Conservation (phyloP, 441 rosid species). For the California macrophylla region DNA sequence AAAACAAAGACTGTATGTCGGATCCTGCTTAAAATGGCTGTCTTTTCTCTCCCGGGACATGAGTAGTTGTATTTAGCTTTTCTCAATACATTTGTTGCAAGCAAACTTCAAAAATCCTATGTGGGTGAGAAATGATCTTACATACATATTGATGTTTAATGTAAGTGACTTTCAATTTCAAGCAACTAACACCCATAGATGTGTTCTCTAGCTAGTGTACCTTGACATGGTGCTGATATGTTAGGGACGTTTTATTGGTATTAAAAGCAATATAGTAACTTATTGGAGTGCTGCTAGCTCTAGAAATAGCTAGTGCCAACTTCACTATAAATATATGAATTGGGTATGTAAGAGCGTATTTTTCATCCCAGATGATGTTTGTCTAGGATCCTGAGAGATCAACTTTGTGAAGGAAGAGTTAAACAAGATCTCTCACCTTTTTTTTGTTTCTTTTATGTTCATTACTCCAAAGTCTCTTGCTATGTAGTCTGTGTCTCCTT, state of each 20-base stretch:
- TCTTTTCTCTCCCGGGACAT: background rate
- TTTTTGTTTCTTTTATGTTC: background rate
- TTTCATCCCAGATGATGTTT: conserved; percentile 21
- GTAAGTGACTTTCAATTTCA: background rate
- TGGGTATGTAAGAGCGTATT: background rate
- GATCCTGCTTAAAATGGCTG: background rate
- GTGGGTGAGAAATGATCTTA: background rate
- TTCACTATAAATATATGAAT: background rate
- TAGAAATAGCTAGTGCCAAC: background rate
- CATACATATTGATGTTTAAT: background rate
- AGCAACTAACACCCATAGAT: background rate
- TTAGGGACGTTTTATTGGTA: background rate
- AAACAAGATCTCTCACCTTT: conserved; percentile 16
- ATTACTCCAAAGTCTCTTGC: background rate
- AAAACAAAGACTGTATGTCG: background rate
- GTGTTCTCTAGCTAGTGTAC: background rate
- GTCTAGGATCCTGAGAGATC: conserved; percentile 22
- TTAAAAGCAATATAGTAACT: background rate
- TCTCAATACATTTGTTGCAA: background rate
- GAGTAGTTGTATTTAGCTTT: background rate
- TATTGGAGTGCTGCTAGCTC: background rate
- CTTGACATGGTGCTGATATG: background rate
- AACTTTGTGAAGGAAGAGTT: conserved; percentile 18
- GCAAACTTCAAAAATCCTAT: background rate
- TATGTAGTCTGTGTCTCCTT: background rate